These are phyloP conservation scores for Cadophora malorum DNA, from an alignment of 2,329 filamentous ascomycete species.

Conservation along the genomic window DNA sequence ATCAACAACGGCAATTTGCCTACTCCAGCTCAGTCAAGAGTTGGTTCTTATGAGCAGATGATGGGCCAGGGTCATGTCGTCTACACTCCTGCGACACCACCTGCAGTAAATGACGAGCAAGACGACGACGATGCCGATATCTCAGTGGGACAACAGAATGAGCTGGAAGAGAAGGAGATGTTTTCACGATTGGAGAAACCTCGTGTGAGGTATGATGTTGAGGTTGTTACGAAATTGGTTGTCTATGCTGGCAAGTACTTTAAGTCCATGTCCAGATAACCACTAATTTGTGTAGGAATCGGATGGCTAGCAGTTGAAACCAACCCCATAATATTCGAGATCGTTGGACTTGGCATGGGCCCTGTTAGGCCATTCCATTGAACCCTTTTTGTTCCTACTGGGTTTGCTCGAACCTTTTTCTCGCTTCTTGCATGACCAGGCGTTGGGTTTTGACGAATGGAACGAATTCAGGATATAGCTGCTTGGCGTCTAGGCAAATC, in stretches of 20 bases:
- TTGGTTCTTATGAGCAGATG: constrained; percentile 73
- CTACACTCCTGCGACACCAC: constrained; percentile 44
- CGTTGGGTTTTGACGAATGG: constrained; percentile 12
- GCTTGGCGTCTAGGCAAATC: constrained; percentile 6
- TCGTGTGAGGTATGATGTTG: constrained; percentile 94
- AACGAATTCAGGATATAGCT: constrained; percentile 9
- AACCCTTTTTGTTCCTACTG: neutral
- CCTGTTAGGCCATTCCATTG: constrained; percentile 29
- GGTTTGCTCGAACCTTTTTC: neutral
- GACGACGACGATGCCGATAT: constrained; percentile 47
- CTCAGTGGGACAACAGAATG: constrained; percentile 55
- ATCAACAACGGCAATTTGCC: constrained; percentile 49
- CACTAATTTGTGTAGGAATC: constrained; percentile 64
- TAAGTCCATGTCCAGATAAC: constrained; percentile 22
- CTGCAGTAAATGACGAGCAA: constrained; percentile 41
- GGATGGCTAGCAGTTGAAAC: constrained; percentile 72
- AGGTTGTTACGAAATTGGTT: constrained; percentile 95
- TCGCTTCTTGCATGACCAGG: constrained; percentile 11
- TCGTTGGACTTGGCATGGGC: constrained; percentile 50
- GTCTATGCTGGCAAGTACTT: constrained; percentile 78
- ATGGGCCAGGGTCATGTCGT: constrained; percentile 70
- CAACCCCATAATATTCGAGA: constrained; percentile 51
- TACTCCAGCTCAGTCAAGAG: constrained; percentile 52
- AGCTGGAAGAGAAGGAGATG: constrained; percentile 73
- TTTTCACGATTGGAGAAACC: constrained; percentile 86